These are phyloP conservation scores for Neurospora sp. DNA, from an alignment of 495 filamentous ascomycete genomes.

Conservation along the genomic window DNA sequence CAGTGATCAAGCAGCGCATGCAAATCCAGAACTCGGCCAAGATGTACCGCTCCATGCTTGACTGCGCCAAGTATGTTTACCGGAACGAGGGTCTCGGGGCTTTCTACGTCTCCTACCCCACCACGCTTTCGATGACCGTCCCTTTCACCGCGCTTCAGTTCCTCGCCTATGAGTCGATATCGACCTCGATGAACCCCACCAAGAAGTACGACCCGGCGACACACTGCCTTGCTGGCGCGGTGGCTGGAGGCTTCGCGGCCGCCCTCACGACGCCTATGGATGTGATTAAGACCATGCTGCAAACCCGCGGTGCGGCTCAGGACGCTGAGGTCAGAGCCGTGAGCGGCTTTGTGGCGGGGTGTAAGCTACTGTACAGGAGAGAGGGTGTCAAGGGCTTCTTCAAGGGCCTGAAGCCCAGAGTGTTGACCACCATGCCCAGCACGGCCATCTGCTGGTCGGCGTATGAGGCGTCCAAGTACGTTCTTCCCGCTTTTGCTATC, in stretches of 20 bases:
- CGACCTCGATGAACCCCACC: conserved; percentile 79
- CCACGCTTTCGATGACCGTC: conserved; percentile 96
- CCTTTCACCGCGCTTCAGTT: conserved; percentile 96
- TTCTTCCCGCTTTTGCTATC: conserved; percentile 1
- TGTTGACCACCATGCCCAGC: conserved; percentile 95
- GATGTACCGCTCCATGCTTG: conserved; percentile 66
- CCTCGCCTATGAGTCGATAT: conserved; percentile 92
- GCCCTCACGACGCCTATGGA: conserved; percentile 92
- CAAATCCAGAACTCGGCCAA: conserved; percentile 88
- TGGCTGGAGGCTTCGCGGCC: conserved; percentile 88
- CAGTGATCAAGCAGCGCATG: conserved; percentile 99
- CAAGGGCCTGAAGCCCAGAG: conserved; percentile 79
- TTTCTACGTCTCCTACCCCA: conserved; percentile 98
- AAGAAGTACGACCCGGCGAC: conserved; percentile 82
- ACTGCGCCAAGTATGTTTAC: conserved; percentile 84
- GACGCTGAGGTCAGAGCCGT: conserved; percentile 79
- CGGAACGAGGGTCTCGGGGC: conserved; percentile 76
- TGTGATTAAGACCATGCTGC: conserved; percentile 93
- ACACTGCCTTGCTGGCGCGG: conserved; percentile 82
- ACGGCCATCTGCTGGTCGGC: conserved; percentile 97
- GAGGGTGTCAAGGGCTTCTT: conserved; percentile 86
- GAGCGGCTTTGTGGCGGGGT: conserved; percentile 72
- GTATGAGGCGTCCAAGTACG: conserved; percentile 49
- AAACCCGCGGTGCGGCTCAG: conserved; percentile 74
- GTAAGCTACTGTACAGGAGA: conserved; percentile 68